Evolutionary conservation across 2,329 filamentous ascomycete species (phyloP), one percentile per base, ranked within the genome.

Genomic region (Phialocephala subalpina): DNA sequence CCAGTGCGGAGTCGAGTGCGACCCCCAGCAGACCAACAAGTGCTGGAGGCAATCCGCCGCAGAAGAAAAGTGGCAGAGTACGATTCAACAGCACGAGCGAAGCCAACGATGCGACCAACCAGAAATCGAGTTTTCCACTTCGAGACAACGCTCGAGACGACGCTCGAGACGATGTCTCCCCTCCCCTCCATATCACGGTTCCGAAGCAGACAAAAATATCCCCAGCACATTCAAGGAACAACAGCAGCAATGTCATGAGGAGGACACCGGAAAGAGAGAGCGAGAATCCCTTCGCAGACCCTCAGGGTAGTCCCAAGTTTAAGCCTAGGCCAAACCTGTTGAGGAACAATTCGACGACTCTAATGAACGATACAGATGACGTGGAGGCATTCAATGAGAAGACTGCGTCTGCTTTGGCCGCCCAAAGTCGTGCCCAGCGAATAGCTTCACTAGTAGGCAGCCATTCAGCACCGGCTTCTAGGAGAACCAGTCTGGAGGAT

Each of bases 61-160:
- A 42, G 69, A 72, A 60, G 35, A 67, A 67, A 67, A 65, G 69
- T 9, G 29, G 29, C 45, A 72, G 75, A 59, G 75, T 77, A 3
- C 70, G 74, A 18, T 77, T 77, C 67, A 75, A 76, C 60, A 73
- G 70, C 56, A 72, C 70, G 27, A 76, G 73, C 63, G 75, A 76
- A 62, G 72, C 70, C 62, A 76, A 74, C 58, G 75, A 77, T 69
- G 60, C 59, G 5, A 60, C 69, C 25, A 76, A 76, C 62, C 67
- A 70, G 27, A 73, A 69, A 27, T 72, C 69, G 27, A 70, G 59
- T 47, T 62, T 72, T 35, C 73, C 71, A 33, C 57, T 73, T 25
- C 72, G 70, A 55, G 69, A 74, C 42, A 33, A 33, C 29, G 29
- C 29, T 9, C 4, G 9, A 33, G 29, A 33, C 4, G 9, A 33